A percentile compares a stretch with the other conserved stretches of the same genome.
Conservation (phyloP, 352 stramenopile species). For the Globisporangium lucens region DNA sequence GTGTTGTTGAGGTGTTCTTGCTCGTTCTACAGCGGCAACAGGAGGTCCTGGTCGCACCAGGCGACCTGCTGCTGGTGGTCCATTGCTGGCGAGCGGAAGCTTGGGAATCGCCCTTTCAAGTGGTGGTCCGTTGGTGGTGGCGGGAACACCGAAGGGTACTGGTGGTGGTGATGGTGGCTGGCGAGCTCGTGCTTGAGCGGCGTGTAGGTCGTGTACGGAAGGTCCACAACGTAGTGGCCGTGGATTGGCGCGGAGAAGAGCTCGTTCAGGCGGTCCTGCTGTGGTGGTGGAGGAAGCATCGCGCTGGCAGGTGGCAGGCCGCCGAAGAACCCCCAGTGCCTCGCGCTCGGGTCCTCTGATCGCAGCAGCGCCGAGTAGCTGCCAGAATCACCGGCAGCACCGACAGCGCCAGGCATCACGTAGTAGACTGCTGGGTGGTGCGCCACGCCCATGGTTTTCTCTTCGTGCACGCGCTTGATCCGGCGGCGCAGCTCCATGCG, state of each 20-base stretch:
- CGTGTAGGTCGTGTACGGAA: background rate
- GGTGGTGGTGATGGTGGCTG: background rate
- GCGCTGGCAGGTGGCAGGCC: background rate
- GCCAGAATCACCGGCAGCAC: background rate
- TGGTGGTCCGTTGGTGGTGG: too few relatives aligned
- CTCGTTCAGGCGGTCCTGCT: constrained; percentile 1
- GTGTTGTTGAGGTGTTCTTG: too few relatives aligned
- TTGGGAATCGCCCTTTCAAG: too few relatives aligned
- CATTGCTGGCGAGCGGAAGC: too few relatives aligned
- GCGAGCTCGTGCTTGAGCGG: background rate
- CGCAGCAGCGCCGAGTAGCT: background rate
- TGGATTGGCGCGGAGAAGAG: constrained; percentile 3
- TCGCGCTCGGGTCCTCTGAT: background rate
- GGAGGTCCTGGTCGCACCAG: constrained; percentile 7
- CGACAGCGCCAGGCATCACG: background rate
- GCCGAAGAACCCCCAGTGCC: background rate
- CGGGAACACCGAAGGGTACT: background rate
- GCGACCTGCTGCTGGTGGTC: background rate
- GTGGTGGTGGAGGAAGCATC: background rate
- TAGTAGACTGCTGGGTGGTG: background rate
- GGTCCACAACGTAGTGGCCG: constrained; percentile 3
- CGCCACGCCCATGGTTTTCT: background rate
- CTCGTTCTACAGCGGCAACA: background rate
- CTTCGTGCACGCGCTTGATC: constrained; percentile 7
- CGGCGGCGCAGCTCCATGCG: constrained; percentile 13